Conservation (phyloP, 441 rosid species). For the Aquilaria agallochum region DNA sequence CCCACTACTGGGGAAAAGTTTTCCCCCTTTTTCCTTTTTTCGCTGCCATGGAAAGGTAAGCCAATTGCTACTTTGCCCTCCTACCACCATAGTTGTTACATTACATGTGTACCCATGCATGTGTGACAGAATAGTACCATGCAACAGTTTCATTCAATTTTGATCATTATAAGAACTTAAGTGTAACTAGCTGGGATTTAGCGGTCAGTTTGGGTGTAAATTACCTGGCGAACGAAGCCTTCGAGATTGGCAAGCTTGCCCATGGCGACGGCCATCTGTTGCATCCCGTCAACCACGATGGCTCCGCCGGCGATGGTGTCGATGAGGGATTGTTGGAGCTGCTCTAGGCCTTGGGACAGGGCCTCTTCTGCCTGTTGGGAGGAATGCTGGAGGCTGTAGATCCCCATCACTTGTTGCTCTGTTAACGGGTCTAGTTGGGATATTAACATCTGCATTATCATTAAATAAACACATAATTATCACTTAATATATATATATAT, state of each 20-base stretch:
- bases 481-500: no score
- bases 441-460: slow-evolving; percentile 45
- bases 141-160: no score
- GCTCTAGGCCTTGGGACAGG: slow-evolving; percentile 64
- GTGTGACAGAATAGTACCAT: no score
- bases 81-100: no score
- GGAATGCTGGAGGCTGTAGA: slow-evolving; percentile 65
- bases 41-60: no score
- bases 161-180: no score
- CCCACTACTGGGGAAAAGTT: no score
- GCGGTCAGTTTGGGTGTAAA: neutral
- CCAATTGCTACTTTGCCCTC: no score
- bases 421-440: slow-evolving; percentile 62
- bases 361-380: slow-evolving; percentile 81
- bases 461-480: no score
- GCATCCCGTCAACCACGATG: slow-evolving; percentile 44
- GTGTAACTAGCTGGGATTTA: no score
- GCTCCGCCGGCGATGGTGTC: slow-evolving; percentile 48
- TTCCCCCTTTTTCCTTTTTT: no score
- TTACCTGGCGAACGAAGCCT: slow-evolving; percentile 75
- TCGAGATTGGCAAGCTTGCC: slow-evolving; percentile 69
- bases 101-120: no score
- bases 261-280: slow-evolving; percentile 68
- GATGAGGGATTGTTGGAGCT: slow-evolving; percentile 65
- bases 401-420: slow-evolving; percentile 72